Evolutionary conservation across 2,329 filamentous ascomycete genomes (phyloP), one percentile per base, ranked within the genome.

Genomic region (Trichophyton verrucosum): DNA sequence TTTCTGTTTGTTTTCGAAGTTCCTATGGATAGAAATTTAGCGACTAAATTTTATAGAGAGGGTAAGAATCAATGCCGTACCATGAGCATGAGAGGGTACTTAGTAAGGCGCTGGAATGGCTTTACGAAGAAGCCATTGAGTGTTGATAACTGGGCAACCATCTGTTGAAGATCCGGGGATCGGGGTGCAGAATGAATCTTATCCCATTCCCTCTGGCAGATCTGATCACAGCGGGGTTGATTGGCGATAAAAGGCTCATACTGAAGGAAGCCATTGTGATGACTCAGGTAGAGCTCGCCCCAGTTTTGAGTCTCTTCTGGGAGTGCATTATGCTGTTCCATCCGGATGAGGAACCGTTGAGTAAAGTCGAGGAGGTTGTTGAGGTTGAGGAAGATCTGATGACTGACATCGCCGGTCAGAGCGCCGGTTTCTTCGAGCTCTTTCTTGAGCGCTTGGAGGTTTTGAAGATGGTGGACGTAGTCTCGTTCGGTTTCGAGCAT

Each of bases 181-280:
- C 87, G 49, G 40, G 76, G 75, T 11, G 89, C 89, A 36, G 82
- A 76, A 66, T 83, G 82, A 59, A 97, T 89, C 72, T 94, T 95
- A 68, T 94, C 88, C 72, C 95, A 96, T 63, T 92, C 86, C 62
- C 86, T 82, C 66, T 88, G 85, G 13, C 91, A 91, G n/a, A 89
- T 83, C 66, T 87, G 83, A 59, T 92, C 91, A 62, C 92, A 95
- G 71, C 90, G 91, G 66, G 89, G 86, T 76, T 96, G 92, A 70
- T 99, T 99, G 38, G 94, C 90, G 67, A 97, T 97, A 69, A 97
- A 99, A 1, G 91, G 91, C 69, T 96, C 89, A 72, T 99, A 99
- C 63, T 96, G 91, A 64, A 87, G 85, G 73, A 99, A 96, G 0
- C 86, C 84, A 62, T 94, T 89, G 71, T 94, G 89, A 70, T 92